Evolutionary conservation across 208 protist species (phyloP).

Genomic region (Phytomonas sp.): DNA sequence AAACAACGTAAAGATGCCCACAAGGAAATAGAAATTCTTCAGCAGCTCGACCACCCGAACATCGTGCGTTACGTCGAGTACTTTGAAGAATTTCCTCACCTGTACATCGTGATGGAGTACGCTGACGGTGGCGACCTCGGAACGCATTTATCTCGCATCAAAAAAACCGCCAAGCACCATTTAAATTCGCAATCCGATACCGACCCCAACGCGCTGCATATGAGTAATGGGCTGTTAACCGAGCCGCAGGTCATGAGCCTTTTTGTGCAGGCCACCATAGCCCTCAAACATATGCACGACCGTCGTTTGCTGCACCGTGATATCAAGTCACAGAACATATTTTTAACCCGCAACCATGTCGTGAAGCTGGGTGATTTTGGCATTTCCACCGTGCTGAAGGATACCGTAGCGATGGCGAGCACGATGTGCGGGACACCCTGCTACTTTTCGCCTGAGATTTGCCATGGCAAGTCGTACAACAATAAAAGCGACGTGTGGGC

Average conservation of each 20-base stretch:
- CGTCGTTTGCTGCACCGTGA: slow-evolving; percentile 87
- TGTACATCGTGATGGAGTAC: slow-evolving; percentile 91
- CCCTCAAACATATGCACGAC: slow-evolving; percentile 87
- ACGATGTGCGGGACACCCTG: slow-evolving; percentile 95
- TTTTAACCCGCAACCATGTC: slow-evolving; percentile 71
- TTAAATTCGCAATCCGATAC: background rate
- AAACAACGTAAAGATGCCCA: slow-evolving; percentile 67
- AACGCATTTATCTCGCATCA: slow-evolving; percentile 31
- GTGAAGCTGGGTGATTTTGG: slow-evolving; percentile 92
- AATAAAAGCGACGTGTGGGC: slow-evolving; percentile 92
- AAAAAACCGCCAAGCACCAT: slow-evolving; percentile 4
- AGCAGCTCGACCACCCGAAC: slow-evolving; percentile 81
- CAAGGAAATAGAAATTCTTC: slow-evolving; percentile 78
- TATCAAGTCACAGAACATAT: slow-evolving; percentile 91
- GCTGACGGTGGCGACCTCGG: slow-evolving; percentile 82
- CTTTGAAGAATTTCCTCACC: slow-evolving; percentile 64
- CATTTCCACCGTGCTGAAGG: slow-evolving; percentile 84
- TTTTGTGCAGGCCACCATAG: slow-evolving; percentile 81
- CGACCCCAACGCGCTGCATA: background rate
- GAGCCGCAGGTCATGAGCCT: slow-evolving; percentile 67
- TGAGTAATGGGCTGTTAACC: slow-evolving; percentile 23
- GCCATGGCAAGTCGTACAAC: slow-evolving; percentile 89
- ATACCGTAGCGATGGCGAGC: slow-evolving; percentile 79
- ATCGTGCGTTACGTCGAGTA: slow-evolving; percentile 82
- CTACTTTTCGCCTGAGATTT: slow-evolving; percentile 94